Evolutionary conservation across 495 filamentous ascomycete genomes (phyloP).

Genomic region (Recurvomyces mirabilis): DNA sequence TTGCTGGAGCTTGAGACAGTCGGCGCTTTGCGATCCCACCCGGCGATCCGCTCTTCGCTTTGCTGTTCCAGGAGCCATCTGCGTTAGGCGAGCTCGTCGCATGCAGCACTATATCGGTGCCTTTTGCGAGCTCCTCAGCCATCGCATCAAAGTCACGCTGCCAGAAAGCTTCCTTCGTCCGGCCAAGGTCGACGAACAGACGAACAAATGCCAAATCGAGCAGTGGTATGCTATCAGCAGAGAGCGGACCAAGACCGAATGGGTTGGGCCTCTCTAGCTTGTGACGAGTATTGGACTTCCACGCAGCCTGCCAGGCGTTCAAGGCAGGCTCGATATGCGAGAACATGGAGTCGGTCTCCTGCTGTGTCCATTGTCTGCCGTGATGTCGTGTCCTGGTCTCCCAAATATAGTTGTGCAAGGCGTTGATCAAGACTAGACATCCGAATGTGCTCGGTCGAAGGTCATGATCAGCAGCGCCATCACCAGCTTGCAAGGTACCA

Average conservation of each 20-base stretch:
- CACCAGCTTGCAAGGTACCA: conserved; percentile 34
- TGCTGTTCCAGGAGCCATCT: conserved; percentile 41
- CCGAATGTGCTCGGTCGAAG: conserved; percentile 87
- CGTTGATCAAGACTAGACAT: conserved; percentile 87
- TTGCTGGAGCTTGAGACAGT: conserved; percentile 1
- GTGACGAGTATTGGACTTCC: conserved; percentile 78
- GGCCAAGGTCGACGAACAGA: conserved; percentile 82
- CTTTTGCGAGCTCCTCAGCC: conserved; percentile 78
- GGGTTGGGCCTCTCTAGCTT: conserved; percentile 83
- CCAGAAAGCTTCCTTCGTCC: conserved; percentile 91
- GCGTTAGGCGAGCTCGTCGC: conserved; percentile 52
- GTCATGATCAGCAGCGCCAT: conserved; percentile 37
- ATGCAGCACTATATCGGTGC: conserved; percentile 64
- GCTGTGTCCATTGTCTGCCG: conserved; percentile 78
- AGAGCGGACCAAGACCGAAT: conserved; percentile 75
- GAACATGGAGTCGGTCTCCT: conserved; percentile 93
- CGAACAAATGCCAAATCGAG: conserved; percentile 89
- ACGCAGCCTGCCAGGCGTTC: conserved; percentile 89
- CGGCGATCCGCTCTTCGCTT: conserved; percentile 36
- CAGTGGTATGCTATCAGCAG: conserved; percentile 89
- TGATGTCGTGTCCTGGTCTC: conserved; percentile 87
- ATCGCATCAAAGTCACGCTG: conserved; percentile 86
- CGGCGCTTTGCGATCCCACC: conserved; percentile 17
- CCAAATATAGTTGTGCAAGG: conserved; percentile 97
- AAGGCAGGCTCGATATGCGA: conserved; percentile 90